Base-by-base conservation (phyloP, 768 basidiomycete genomes). In the Mycena leptocephala region DNA sequence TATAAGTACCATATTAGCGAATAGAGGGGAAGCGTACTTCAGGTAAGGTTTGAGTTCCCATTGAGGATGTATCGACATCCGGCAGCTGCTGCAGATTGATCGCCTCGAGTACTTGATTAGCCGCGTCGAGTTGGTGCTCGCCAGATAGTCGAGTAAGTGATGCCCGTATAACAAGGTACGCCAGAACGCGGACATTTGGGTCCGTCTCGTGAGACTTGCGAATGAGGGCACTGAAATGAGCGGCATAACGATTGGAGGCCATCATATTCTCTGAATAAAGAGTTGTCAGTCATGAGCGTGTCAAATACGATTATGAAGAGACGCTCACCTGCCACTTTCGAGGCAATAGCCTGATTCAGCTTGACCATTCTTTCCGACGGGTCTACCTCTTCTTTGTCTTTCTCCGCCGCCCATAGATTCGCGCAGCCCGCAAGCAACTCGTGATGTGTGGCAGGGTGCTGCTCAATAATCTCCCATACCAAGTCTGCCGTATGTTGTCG, bases 401-500 rank as follows among this genome's bases (percentile, higher is more conserved):
- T 82, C 28, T 84, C 85, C 66, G 78, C 75, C 59, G 82, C 81
- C 73, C 92, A 86, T 5, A 89, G 73, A 20, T 88, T 85, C 3
- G 87, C 84, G 74, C 93, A 94, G n/a, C 91, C 94, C 1, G 77
- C 84, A 22, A 95, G 81, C 85, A 93, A 87, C 75, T 90, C 89
- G 69, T 87, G 85, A 13, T 70, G 30, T 26, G 48, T 24, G 66
- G 55, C 78, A 7, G 63, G 35, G 77, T 63, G 81, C 62, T 87
- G 88, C n/a, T 80, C 82, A 71, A 97, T 81, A n/a, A 90, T 83
- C 69, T 93, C 92, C 96, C 96, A 97, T 0, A 93, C 91, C n/a
- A 89, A 81, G 26, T 90, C 88, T 0, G 92, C 88, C 0, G 91
- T 94, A 80, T 92, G 93, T 75, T 93, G 90, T 64, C 93, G 89